phyloP scores from a whole-genome alignment of 352 stramenopile species.

The Phytopythium sindhum region DNA sequence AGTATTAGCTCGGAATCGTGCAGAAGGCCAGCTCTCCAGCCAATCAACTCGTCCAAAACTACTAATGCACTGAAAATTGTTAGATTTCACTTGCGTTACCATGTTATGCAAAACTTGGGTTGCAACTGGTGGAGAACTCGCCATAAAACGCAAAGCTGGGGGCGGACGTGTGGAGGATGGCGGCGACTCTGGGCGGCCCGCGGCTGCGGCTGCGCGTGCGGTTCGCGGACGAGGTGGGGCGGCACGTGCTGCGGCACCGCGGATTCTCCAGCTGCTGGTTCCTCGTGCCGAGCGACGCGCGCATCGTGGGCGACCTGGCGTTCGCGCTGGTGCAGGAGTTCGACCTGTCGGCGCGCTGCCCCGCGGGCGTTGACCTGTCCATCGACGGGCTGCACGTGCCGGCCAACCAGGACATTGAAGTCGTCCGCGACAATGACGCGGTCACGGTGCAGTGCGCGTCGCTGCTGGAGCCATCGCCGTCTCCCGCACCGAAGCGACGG shows the following conservation, averaged over 20 bases:
- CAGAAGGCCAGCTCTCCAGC: too few species aligned
- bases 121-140: too few species aligned
- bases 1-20: too few species aligned
- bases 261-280: slow-evolving; percentile 71
- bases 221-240: slow-evolving; percentile 51
- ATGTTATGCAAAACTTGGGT: too few species aligned
- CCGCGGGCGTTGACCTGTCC: slow-evolving; percentile 44
- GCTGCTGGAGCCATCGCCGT: not conserved
- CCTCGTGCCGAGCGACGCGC: slow-evolving; percentile 38
- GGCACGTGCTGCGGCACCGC: slow-evolving; percentile 35
- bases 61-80: too few species aligned
- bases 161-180: too few species aligned
- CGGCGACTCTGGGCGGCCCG: slow-evolving; percentile 9
- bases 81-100: too few species aligned
- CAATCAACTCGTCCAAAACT: too few species aligned
- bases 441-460: slow-evolving; percentile 45
- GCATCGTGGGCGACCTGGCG: slow-evolving; percentile 59
- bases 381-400: slow-evolving; percentile 61
- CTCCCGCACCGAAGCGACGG: not conserved
- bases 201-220: slow-evolving; percentile 40
- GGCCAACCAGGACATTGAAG: slow-evolving; percentile 45
- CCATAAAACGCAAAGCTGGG: too few species aligned
- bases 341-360: slow-evolving; percentile 38
- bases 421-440: slow-evolving; percentile 65
- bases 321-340: slow-evolving; percentile 59